These are phyloP conservation scores for Globisporangium cederbergense DNA, from an alignment of 352 stramenopile genomes.

Conservation along the genomic window DNA sequence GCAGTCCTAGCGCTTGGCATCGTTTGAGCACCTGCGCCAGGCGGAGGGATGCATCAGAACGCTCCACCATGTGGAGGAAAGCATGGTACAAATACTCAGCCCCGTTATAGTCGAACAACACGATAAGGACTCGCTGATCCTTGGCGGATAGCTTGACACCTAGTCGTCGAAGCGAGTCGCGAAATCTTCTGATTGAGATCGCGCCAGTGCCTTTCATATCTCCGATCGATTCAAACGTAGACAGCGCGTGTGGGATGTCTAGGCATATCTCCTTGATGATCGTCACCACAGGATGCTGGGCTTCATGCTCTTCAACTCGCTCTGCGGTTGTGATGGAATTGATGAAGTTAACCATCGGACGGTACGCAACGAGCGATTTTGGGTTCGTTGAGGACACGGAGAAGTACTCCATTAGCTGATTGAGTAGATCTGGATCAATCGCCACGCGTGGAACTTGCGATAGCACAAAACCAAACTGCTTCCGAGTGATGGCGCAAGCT, in stretches of 20 bases:
- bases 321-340: constrained; percentile 36
- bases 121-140: constrained; percentile 41
- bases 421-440: constrained; percentile 35
- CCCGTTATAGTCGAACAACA: constrained; percentile 49
- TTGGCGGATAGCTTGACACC: constrained; percentile 31
- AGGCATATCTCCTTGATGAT: constrained; percentile 26
- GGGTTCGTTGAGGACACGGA: constrained; percentile 16
- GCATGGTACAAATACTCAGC: constrained; percentile 47
- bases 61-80: constrained; percentile 35
- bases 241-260: constrained; percentile 27
- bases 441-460: constrained; percentile 41
- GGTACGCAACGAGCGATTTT: constrained; percentile 30
- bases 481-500: constrained; percentile 29
- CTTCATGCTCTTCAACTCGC: constrained; percentile 24
- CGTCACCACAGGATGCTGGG: constrained; percentile 24
- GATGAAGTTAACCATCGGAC: constrained; percentile 43
- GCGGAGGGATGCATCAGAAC: constrained; percentile 23
- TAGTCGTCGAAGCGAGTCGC: constrained; percentile 32
- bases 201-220: constrained; percentile 42
- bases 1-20: constrained; percentile 37
- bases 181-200: constrained; percentile 46
- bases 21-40: constrained; percentile 26
- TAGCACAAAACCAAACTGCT: constrained; percentile 53
- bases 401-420: constrained; percentile 45
- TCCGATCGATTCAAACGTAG: constrained; percentile 38